Conservation (phyloP, 805 yeast genomes). For the Teunomyces panamensis region DNA sequence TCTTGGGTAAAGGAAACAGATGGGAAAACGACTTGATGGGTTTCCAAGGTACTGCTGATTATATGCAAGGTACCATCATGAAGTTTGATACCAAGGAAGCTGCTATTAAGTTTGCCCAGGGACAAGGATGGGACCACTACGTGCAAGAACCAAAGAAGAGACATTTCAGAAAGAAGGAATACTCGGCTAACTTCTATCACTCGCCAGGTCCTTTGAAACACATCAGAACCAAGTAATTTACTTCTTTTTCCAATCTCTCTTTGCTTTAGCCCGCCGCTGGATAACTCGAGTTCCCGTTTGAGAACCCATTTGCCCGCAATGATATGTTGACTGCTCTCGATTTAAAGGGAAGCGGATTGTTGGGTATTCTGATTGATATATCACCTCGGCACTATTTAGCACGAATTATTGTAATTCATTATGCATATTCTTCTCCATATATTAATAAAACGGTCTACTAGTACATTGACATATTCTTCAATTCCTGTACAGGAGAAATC, state of each 20-base stretch:
- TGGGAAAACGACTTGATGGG: constrained; percentile 92
- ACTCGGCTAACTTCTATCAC: constrained; percentile 69
- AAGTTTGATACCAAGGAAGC: constrained; percentile 73
- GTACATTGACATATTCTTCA: background rate
- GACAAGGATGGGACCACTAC: constrained; percentile 83
- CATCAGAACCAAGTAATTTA: constrained; percentile 67
- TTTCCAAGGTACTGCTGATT: constrained; percentile 75
- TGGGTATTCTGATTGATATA: background rate
- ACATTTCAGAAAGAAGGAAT: constrained; percentile 70
- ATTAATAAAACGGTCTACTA: background rate
- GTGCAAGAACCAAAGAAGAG: constrained; percentile 79
- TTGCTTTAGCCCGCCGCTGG: background rate
- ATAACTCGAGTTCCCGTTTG: background rate
- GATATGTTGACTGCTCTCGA: too few species aligned
- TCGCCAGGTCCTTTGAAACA: constrained; percentile 69
- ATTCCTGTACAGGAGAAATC: background rate
- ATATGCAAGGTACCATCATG: constrained; percentile 76
- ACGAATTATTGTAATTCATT: background rate
- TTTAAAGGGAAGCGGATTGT: background rate
- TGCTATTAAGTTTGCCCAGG: constrained; percentile 74
- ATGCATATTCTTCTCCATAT: background rate
- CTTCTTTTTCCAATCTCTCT: background rate
- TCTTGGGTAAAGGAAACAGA: constrained; percentile 69
- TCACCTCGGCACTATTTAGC: background rate
- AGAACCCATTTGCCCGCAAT: background rate